Evolutionary conservation across 225 moss, liverwort and hornwort genomes (phyloP).

Genomic region (Thuidium tamariscinum): DNA sequence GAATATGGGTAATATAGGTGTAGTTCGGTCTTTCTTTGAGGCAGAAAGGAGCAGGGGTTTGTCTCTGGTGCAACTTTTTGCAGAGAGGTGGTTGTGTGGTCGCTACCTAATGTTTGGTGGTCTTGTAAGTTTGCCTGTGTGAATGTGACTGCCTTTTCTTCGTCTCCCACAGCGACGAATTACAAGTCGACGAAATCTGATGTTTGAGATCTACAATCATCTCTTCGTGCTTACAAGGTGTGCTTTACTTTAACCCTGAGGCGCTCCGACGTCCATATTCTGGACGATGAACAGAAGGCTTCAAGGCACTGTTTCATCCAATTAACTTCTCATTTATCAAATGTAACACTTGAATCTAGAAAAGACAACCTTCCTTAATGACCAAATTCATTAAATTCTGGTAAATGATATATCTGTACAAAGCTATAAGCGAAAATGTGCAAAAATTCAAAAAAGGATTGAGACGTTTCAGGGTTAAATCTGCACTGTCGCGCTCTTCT

Average conservation of each 20-base stretch:
- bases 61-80: constrained; percentile 53
- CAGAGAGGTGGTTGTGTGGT: constrained; percentile 68
- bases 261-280: too few species aligned
- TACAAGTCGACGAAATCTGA: neutral
- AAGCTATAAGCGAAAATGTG: too few species aligned
- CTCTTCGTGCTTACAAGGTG: constrained; percentile 35
- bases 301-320: too few species aligned
- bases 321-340: too few species aligned
- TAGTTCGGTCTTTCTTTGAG: constrained; percentile 52
- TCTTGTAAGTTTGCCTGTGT: constrained; percentile 55
- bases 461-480: too few species aligned
- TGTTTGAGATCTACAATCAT: neutral
- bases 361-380: too few species aligned
- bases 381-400: too few species aligned
- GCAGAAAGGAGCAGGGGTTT: constrained; percentile 56
- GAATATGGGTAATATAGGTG: constrained; percentile 41
- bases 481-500: neutral
- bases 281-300: too few species aligned
- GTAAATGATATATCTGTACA: too few species aligned
- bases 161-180: constrained; percentile 21
- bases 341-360: too few species aligned
- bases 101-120: constrained; percentile 74
- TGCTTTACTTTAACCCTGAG: neutral
- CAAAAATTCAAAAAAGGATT: too few species aligned
- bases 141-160: constrained; percentile 78